phyloP scores from a whole-genome alignment of 306 rosid species.

The Fagus sylvatica region DNA sequence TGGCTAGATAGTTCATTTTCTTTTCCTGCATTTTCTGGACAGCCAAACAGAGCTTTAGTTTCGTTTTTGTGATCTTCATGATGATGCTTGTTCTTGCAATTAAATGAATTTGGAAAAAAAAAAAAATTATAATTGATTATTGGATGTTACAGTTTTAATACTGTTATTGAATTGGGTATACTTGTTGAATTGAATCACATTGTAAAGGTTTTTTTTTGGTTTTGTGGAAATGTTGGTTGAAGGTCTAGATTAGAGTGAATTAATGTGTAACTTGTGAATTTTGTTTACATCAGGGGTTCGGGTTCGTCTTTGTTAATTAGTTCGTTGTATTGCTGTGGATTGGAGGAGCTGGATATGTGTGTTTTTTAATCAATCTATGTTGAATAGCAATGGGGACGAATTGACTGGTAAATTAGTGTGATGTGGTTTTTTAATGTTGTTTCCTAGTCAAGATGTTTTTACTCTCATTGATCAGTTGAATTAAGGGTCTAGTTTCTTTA shows the following conservation, averaged over 20 bases:
- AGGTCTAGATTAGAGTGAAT: not conserved
- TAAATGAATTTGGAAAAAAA: not conserved
- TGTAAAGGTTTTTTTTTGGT: not conserved
- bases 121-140: too few species aligned
- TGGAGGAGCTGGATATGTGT: slow-evolving; percentile 9
- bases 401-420: slow-evolving; percentile 32
- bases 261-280: slow-evolving; percentile 2
- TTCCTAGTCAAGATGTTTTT: not conserved
- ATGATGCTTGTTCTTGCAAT: not conserved
- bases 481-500: not conserved
- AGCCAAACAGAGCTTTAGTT: not conserved
- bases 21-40: not conserved
- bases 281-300: slow-evolving; percentile 10
- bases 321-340: slow-evolving; percentile 10
- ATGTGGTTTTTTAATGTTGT: not conserved
- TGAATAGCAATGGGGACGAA: slow-evolving; percentile 22
- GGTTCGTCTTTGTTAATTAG: slow-evolving; percentile 12
- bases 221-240: not conserved
- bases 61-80: not conserved
- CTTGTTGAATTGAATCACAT: not conserved
- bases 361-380: slow-evolving; percentile 27
- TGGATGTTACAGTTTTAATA: not conserved
- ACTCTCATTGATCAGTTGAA: not conserved
- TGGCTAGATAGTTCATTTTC: not conserved
- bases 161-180: not conserved